Conservation (phyloP, 495 filamentous ascomycete species). For the Peziza echinospora region DNA sequence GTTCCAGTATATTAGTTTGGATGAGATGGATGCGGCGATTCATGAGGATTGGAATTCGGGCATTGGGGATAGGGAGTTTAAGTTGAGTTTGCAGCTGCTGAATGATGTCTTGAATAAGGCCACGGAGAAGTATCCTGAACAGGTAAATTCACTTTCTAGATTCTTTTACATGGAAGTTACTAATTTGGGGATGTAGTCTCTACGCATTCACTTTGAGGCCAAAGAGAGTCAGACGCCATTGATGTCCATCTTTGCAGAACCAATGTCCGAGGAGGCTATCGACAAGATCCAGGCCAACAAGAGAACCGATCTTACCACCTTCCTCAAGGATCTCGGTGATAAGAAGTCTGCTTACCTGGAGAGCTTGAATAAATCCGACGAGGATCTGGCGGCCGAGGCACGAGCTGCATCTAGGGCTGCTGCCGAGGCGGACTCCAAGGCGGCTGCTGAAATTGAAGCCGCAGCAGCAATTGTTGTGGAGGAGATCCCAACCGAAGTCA, state of each 20-base stretch:
- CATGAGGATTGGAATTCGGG: constrained; percentile 45
- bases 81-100: constrained; percentile 50
- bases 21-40: constrained; percentile 68
- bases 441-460: not conserved
- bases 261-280: constrained; percentile 50
- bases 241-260: constrained; percentile 82
- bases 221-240: constrained; percentile 34
- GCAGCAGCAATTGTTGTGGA: constrained; percentile 11
- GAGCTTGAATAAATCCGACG: constrained; percentile 8
- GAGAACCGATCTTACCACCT: constrained; percentile 38
- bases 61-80: constrained; percentile 78
- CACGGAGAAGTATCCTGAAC: constrained; percentile 45
- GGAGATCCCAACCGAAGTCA: constrained; percentile 10
- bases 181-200: constrained; percentile 29
- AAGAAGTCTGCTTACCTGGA: constrained; percentile 4
- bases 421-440: not conserved
- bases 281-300: constrained; percentile 47
- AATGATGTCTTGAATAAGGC: constrained; percentile 56
- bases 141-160: constrained; percentile 20
- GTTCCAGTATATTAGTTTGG: constrained; percentile 75
- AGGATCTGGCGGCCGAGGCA: constrained; percentile 6
- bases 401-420: constrained; percentile 16
- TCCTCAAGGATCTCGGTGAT: constrained; percentile 22
- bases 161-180: constrained; percentile 1
- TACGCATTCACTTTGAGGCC: constrained; percentile 78